A percentile compares a stretch with the other conserved stretches of the same genome.
Evolutionary conservation across 768 basidiomycete species (phyloP).

Genomic region (Coprinopsis cinerea): DNA sequence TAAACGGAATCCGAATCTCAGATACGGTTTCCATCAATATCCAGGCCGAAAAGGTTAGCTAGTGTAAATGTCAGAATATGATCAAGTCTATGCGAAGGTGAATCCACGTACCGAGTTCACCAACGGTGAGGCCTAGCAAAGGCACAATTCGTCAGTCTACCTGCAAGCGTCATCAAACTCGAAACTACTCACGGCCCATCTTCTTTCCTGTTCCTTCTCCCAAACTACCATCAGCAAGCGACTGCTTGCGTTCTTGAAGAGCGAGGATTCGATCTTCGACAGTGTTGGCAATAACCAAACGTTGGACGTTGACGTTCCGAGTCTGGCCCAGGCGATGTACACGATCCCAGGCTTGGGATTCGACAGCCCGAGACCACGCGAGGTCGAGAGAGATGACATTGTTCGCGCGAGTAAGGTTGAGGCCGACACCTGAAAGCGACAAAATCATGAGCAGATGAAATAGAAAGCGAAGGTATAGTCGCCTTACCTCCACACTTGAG

Average conservation of each 20-base stretch:
- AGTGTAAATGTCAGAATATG: not conserved
- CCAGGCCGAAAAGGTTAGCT: constrained; percentile 42
- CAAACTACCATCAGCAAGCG: constrained; percentile 52
- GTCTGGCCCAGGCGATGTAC: constrained; percentile 55
- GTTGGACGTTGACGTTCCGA: constrained; percentile 44
- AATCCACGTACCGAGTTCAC: constrained; percentile 37
- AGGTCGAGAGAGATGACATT: constrained; percentile 60
- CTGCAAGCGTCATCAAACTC: constrained; percentile 1
- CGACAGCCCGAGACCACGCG: constrained; percentile 60
- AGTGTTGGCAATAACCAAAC: constrained; percentile 52
- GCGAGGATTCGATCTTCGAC: constrained; percentile 68
- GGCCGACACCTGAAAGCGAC: constrained; percentile 31
- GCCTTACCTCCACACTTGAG: constrained; percentile 53
- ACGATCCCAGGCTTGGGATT: constrained; percentile 56
- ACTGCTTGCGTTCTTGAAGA: constrained; percentile 60
- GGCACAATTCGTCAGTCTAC: not conserved
- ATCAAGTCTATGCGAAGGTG: not conserved
- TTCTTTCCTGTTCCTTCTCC: constrained; percentile 60
- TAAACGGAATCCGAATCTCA: no score
- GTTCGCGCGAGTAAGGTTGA: constrained; percentile 60
- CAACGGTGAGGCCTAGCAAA: constrained; percentile 36
- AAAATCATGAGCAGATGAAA: not conserved
- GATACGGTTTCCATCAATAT: constrained; percentile 27
- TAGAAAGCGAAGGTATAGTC: not conserved
- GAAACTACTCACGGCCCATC: constrained; percentile 39